phyloP scores from a whole-genome alignment of 768 basidiomycete genomes.

The Mycena galopus region DNA sequence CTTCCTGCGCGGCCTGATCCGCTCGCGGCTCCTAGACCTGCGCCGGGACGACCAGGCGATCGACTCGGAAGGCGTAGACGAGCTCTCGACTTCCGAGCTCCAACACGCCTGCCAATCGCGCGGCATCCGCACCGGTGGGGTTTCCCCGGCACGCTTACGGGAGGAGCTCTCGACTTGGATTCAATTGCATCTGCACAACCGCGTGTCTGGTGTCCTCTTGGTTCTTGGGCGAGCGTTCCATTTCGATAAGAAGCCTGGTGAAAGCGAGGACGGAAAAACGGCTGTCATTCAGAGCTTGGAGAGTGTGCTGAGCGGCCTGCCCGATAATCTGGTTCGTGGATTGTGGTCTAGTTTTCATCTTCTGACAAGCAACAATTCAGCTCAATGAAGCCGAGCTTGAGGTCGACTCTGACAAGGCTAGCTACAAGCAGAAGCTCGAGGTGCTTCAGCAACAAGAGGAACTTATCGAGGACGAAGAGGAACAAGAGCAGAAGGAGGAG shows the following conservation, averaged over 20 bases:
- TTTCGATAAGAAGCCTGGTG: slow-evolving; percentile 83
- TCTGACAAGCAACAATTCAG: slow-evolving; percentile 54
- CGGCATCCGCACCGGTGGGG: slow-evolving; percentile 90
- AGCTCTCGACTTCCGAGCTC: slow-evolving; percentile 91
- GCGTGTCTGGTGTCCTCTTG: slow-evolving; percentile 94
- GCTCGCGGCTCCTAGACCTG: slow-evolving; percentile 83
- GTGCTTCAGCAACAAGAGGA: slow-evolving; percentile 99
- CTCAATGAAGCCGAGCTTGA: slow-evolving; percentile 97
- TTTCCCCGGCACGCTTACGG: slow-evolving; percentile 88
- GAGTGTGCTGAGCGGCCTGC: slow-evolving; percentile 90
- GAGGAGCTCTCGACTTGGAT: slow-evolving; percentile 96
- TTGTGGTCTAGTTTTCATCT: not conserved
- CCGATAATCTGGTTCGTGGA: slow-evolving; percentile 88
- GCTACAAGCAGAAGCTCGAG: slow-evolving; percentile 98
- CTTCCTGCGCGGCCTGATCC: slow-evolving; percentile 93
- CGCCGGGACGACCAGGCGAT: slow-evolving; percentile 96
- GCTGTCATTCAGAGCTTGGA: slow-evolving; percentile 86
- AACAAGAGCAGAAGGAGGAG: slow-evolving; percentile 97
- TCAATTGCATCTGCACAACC: slow-evolving; percentile 87
- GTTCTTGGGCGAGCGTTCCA: slow-evolving; percentile 95
- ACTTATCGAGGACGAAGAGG: slow-evolving; percentile 98
- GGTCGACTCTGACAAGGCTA: slow-evolving; percentile 93
- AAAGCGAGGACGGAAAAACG: slow-evolving; percentile 86
- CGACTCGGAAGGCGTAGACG: slow-evolving; percentile 88
- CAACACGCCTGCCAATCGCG: slow-evolving; percentile 94